Evolutionary conservation across 1,284 basidiomycete species (phyloP).

Genomic region (Tylopilus sp.): DNA sequence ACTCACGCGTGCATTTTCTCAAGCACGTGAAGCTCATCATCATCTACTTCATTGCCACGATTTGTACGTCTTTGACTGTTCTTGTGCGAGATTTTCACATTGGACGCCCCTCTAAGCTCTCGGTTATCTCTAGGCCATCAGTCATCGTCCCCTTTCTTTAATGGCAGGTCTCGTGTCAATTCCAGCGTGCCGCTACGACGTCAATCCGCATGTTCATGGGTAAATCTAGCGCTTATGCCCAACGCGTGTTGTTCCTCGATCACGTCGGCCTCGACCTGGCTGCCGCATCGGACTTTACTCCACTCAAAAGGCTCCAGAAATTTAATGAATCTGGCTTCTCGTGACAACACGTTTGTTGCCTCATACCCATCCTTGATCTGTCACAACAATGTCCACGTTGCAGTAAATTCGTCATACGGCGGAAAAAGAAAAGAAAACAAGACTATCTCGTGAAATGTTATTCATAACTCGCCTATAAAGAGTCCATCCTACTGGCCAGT

Average conservation of each 20-base stretch:
- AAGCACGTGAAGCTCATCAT: slow-evolving; percentile 29
- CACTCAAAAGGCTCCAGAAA: slow-evolving; percentile 61
- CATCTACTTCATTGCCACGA: slow-evolving; percentile 35
- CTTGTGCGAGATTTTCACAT: slow-evolving; percentile 37
- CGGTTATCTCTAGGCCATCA: slow-evolving; percentile 28
- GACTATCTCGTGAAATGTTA: slow-evolving; percentile 38
- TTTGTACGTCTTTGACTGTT: slow-evolving; percentile 39
- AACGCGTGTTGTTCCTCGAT: slow-evolving; percentile 67
- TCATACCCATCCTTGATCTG: slow-evolving; percentile 66
- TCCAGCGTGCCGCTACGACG: slow-evolving; percentile 31
- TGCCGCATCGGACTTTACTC: slow-evolving; percentile 61
- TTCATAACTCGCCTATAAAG: slow-evolving; percentile 46
- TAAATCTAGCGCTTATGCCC: slow-evolving; percentile 46
- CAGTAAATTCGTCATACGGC: slow-evolving; percentile 58
- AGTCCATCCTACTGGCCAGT: slow-evolving; percentile 24
- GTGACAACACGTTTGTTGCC: slow-evolving; percentile 64
- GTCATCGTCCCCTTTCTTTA: slow-evolving; percentile 18
- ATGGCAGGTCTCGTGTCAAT: slow-evolving; percentile 32
- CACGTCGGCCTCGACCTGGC: slow-evolving; percentile 51
- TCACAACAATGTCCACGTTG: slow-evolving; percentile 70
- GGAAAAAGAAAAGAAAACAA: slow-evolving; percentile 44
- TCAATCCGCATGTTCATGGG: slow-evolving; percentile 39
- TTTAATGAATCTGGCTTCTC: slow-evolving; percentile 59
- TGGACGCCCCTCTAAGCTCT: slow-evolving; percentile 14
- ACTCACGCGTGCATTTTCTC: slow-evolving; percentile 41